Evolutionary conservation across 2,329 filamentous ascomycete genomes (phyloP).

Genomic region (Talaromyces sp.): DNA sequence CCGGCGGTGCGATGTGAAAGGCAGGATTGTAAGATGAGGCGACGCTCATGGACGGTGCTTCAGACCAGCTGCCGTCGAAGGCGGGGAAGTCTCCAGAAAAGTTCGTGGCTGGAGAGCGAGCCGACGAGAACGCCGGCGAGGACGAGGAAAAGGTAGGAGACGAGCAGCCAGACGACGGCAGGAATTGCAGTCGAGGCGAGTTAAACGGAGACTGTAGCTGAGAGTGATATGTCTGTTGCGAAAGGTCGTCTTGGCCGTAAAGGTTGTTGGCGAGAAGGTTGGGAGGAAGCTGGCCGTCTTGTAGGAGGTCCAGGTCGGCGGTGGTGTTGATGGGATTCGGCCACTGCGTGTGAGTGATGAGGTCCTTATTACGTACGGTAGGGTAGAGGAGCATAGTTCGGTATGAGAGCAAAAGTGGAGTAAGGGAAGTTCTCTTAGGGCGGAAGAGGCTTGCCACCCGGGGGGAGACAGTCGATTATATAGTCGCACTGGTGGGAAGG

Average conservation of each 20-base stretch:
- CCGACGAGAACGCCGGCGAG: slow-evolving; percentile 32
- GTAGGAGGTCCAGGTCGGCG: slow-evolving; percentile 31
- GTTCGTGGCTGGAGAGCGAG: slow-evolving; percentile 31
- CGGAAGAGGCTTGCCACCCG: slow-evolving; percentile 21
- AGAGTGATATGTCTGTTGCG: slow-evolving; percentile 19
- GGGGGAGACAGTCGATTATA: slow-evolving; percentile 20
- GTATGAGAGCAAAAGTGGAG: slow-evolving; percentile 27
- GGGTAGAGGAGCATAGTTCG: slow-evolving; percentile 43
- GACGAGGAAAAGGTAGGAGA: slow-evolving; percentile 27
- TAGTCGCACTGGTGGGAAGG: slow-evolving; percentile 22
- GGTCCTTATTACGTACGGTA: slow-evolving; percentile 40
- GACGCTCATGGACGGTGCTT: slow-evolving; percentile 41
- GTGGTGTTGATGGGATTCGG: slow-evolving; percentile 28
- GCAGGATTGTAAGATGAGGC: slow-evolving; percentile 40
- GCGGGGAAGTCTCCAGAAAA: slow-evolving; percentile 28
- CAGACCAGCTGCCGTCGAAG: slow-evolving; percentile 32
- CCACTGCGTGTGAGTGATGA: slow-evolving; percentile 43
- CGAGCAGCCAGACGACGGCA: slow-evolving; percentile 39
- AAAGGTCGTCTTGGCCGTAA: slow-evolving; percentile 5
- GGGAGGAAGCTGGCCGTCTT: slow-evolving; percentile 40
- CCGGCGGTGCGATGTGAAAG: slow-evolving; percentile 34
- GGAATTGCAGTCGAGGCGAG: slow-evolving; percentile 31
- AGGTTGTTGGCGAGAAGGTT: slow-evolving; percentile 28
- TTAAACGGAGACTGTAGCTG: slow-evolving; percentile 36
- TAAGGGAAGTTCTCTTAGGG: slow-evolving; percentile 8